These are phyloP conservation scores for Trichosporon sp. DNA, from an alignment of 1,284 basidiomycete genomes.

Conservation along the genomic window DNA sequence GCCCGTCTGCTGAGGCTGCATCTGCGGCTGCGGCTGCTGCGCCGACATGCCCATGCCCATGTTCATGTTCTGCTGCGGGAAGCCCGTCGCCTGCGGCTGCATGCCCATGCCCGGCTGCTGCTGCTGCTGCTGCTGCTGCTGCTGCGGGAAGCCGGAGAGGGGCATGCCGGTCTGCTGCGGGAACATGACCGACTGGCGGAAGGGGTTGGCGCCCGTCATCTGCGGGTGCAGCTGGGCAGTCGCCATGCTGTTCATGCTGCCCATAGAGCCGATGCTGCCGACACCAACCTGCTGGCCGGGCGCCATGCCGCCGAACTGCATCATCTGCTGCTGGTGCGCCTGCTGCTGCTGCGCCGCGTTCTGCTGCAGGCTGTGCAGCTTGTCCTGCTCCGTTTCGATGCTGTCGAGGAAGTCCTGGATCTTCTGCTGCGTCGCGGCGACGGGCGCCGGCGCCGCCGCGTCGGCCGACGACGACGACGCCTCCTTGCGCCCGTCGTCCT, in stretches of 20 bases:
- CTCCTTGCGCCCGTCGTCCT: constrained; percentile 11
- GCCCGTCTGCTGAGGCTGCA: constrained; percentile 50
- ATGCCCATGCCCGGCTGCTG: constrained; percentile 31
- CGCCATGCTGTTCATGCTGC: constrained; percentile 8
- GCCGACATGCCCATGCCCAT: background rate
- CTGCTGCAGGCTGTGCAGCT: background rate
- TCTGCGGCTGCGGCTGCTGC: constrained; percentile 16
- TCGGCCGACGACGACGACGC: constrained; percentile 9
- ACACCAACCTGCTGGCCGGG: constrained; percentile 26
- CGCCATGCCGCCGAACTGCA: background rate
- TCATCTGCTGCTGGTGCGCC: constrained; percentile 5
- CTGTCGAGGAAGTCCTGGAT: constrained; percentile 86
- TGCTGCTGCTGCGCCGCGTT: constrained; percentile 4
- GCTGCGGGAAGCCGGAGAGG: constrained; percentile 60
- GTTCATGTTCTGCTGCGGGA: constrained; percentile 48
- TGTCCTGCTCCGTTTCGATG: constrained; percentile 72
- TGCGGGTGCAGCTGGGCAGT: constrained; percentile 22
- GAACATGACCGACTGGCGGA: constrained; percentile 57
- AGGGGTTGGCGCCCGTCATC: constrained; percentile 60
- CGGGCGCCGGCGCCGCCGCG: constrained; percentile 19
- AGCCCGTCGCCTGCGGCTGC: constrained; percentile 61
- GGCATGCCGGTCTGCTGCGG: constrained; percentile 56
- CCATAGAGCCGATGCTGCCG: constrained; percentile 9
- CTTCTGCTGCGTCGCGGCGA: constrained; percentile 39
- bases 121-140: constrained; percentile 45